Evolutionary conservation across 108 stramenopile genomes (phyloP), one percentile per base, ranked within the genome.

Genomic region (Cylindrotheca fusiformis): DNA sequence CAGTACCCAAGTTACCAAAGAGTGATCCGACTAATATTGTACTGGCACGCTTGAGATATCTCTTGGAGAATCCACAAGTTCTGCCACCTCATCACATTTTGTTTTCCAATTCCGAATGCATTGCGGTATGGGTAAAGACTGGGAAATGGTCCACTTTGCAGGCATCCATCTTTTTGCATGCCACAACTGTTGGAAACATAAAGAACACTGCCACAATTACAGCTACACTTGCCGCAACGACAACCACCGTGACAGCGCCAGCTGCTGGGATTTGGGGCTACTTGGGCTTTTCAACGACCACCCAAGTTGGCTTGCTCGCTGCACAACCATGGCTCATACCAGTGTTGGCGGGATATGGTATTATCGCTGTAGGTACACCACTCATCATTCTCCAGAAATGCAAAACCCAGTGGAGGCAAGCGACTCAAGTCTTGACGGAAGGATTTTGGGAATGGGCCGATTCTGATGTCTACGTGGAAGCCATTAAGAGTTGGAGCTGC

Each of bases 51-150:
- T 66, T 64, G 0, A 68, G 74, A 31, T 78, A 76, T 57, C 21
- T 68, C 3, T 47, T 67, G 21, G 28, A 47, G 21, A 48, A 48
- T 32, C 29, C 18, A 21, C 0, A 26, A 0, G 55, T 71, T 48
- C 58, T 86, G 29, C 78, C 85, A 0, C 69, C 67, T 0, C 84
- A 90, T 63, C 76, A 84, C 46, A 67, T 79, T 45, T 52, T 90
- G 30, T 68, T 77, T 25, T 60, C 83, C 17, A 90, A 90, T 52
- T 79, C 74, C 46, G 90, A 91, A 67, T 88, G 86, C 52, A 81
- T 91, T 45, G 90, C 90, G 2, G 86, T 91, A 5, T 91, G 83
- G 83, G 75, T 76, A 60, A 81, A 81, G 48, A 85, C 84, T 2
- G 80, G 80, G 12, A 68, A 47, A 10, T 85, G 74, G 65, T 60